A percentile compares a stretch with the other conserved stretches of the same genome.
Conservation (phyloP, 2,329 filamentous ascomycete species). For the Aspergillus brasiliensis region DNA sequence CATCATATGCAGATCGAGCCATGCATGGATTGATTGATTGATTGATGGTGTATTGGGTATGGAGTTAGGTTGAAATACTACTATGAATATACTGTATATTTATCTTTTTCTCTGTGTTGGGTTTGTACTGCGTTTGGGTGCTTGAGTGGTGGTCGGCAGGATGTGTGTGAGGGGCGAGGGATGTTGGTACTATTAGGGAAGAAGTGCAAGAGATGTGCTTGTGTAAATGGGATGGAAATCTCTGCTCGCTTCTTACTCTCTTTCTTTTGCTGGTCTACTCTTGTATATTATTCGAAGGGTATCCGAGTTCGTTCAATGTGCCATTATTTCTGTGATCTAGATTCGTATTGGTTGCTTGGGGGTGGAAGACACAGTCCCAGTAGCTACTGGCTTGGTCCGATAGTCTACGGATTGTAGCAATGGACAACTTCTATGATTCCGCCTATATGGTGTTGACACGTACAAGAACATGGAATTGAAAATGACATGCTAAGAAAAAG, state of each 20-base stretch:
- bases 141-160: not conserved
- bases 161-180: not conserved
- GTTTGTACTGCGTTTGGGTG: not conserved
- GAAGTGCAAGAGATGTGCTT: not conserved
- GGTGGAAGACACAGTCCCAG: too few relatives aligned
- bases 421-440: not conserved
- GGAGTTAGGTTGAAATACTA: not conserved
- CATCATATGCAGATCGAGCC: too few relatives aligned
- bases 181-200: not conserved
- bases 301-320: not conserved
- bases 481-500: not conserved
- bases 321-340: not conserved
- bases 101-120: not conserved
- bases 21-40: not conserved
- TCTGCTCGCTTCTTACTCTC: not conserved
- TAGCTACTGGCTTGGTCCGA: too few relatives aligned
- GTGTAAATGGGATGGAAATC: not conserved
- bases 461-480: conserved; percentile 20
- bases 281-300: not conserved
- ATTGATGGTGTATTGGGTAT: conserved; percentile 2
- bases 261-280: not conserved
- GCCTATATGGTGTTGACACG: conserved; percentile 10
- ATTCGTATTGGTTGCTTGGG: too few relatives aligned
- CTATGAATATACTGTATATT: not conserved
- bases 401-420: not conserved